These are phyloP conservation scores for Fraxinus dipetala DNA, from an alignment of 305 asterid genomes.

Conservation along the genomic window DNA sequence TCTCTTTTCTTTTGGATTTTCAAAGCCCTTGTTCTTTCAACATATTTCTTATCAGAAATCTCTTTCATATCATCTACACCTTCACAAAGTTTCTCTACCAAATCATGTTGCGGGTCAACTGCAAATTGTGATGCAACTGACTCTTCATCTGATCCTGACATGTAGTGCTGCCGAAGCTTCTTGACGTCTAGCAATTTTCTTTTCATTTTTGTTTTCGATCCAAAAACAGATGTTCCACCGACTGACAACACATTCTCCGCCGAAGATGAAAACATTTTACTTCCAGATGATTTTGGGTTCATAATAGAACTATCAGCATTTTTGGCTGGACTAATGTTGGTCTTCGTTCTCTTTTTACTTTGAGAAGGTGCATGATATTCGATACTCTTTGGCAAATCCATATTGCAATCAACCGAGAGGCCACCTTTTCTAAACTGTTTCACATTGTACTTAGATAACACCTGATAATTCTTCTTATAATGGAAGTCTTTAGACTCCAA, in stretches of 20 bases:
- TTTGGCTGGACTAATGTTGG: slow-evolving; percentile 10
- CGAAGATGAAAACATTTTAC: slow-evolving; percentile 49
- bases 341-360: slow-evolving; percentile 28
- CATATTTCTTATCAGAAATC: slow-evolving; percentile 23
- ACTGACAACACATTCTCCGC: slow-evolving; percentile 40
- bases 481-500: slow-evolving; percentile 24
- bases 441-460: slow-evolving; percentile 30
- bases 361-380: slow-evolving; percentile 29
- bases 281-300: slow-evolving; percentile 36
- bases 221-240: slow-evolving; percentile 33
- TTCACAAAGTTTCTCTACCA: slow-evolving; percentile 25
- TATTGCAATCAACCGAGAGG: slow-evolving; percentile 19
- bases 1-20: slow-evolving; percentile 33
- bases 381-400: slow-evolving; percentile 21
- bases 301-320: slow-evolving; percentile 28
- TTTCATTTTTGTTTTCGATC: slow-evolving; percentile 34
- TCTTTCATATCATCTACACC: slow-evolving; percentile 25
- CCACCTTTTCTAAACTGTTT: slow-evolving; percentile 36
- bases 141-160: slow-evolving; percentile 41
- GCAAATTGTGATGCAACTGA: slow-evolving; percentile 27
- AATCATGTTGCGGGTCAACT: slow-evolving; percentile 25
- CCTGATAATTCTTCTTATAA: slow-evolving; percentile 30
- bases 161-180: slow-evolving; percentile 32
- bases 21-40: slow-evolving; percentile 33
- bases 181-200: slow-evolving; percentile 31